Evolutionary conservation across 148 eudicot species (phyloP).

Genomic region (Linanthus parryae): DNA sequence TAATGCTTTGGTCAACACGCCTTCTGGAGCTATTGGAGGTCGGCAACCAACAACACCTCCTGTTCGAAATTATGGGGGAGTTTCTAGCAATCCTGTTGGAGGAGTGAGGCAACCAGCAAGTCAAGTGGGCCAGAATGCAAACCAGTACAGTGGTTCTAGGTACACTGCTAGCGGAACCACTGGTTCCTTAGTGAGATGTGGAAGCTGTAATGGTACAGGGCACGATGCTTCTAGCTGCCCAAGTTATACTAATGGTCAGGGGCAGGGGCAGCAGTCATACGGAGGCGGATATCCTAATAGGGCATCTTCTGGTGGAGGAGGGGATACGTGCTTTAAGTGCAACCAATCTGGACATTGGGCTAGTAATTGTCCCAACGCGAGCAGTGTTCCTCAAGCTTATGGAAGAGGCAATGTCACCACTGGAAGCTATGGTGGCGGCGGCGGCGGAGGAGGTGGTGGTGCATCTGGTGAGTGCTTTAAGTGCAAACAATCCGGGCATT

Average conservation of each 20-base stretch:
- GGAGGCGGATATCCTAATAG: constrained; percentile 27
- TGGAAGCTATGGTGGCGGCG: no score
- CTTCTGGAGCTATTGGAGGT: no score
- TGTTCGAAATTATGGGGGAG: constrained; percentile 21
- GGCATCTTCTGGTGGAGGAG: constrained; percentile 17
- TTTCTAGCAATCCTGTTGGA: constrained; percentile 14
- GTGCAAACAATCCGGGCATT: constrained; percentile 68
- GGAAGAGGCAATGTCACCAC: constrained; percentile 35
- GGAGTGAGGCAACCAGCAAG: constrained; percentile 19
- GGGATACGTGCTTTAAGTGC: constrained; percentile 56
- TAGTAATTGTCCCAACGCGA: constrained; percentile 53
- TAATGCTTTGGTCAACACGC: no score
- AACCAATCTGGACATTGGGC: constrained; percentile 80
- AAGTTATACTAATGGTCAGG: constrained; percentile 37
- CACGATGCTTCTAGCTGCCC: constrained; percentile 65
- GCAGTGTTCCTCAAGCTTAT: constrained; percentile 55
- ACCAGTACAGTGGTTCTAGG: constrained; percentile 44
- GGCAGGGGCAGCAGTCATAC: no score
- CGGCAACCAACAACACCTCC: constrained; percentile 24
- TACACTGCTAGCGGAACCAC: constrained; percentile 25
- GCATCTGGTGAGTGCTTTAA: constrained; percentile 44
- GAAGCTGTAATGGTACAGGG: constrained; percentile 61
- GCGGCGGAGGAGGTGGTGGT: constrained; percentile 20
- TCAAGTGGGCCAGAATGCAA: constrained; percentile 36
- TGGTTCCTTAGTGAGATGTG: constrained; percentile 34